Evolutionary conservation across 2,329 filamentous ascomycete genomes (phyloP).

Genomic region (Simplicillium sp.): DNA sequence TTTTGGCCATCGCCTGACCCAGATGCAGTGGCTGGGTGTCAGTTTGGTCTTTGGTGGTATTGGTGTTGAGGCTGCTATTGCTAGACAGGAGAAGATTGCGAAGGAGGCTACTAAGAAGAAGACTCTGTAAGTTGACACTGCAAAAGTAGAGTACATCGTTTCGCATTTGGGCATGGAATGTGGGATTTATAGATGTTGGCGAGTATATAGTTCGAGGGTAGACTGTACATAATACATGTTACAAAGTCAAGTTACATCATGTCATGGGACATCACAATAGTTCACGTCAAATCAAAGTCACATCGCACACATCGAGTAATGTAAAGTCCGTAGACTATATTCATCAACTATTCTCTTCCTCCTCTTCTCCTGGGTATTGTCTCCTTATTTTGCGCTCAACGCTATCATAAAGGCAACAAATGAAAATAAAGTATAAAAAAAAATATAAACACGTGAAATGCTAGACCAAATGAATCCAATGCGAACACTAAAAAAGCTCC

Average conservation of each 20-base stretch:
- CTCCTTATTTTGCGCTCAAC: neutral
- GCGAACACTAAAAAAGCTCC: neutral
- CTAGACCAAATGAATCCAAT: conserved; percentile 5
- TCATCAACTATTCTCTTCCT: too few relatives aligned
- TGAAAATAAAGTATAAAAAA: conserved; percentile 10
- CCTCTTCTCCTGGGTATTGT: neutral
- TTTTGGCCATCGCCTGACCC: conserved; percentile 78
- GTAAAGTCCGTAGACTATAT: too few relatives aligned
- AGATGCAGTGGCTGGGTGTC: conserved; percentile 93
- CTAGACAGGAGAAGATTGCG: conserved; percentile 70
- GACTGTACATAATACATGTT: too few relatives aligned
- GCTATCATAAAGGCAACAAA: conserved; percentile 6
- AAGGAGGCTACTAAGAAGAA: conserved; percentile 59
- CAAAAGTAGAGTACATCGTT: too few relatives aligned
- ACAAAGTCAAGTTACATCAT: too few relatives aligned
- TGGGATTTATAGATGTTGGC: too few relatives aligned
- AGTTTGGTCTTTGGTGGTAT: conserved; percentile 91
- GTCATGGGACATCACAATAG: too few relatives aligned
- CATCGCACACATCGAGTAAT: too few relatives aligned
- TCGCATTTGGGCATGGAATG: too few relatives aligned
- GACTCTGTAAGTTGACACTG: conserved; percentile 20
- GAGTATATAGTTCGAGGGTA: too few relatives aligned
- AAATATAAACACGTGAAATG: conserved; percentile 9
- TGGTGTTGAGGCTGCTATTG: conserved; percentile 78
- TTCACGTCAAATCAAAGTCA: too few relatives aligned